These are phyloP conservation scores for Botryotinia globosa DNA, from an alignment of 2,329 filamentous ascomycete genomes.

Conservation along the genomic window DNA sequence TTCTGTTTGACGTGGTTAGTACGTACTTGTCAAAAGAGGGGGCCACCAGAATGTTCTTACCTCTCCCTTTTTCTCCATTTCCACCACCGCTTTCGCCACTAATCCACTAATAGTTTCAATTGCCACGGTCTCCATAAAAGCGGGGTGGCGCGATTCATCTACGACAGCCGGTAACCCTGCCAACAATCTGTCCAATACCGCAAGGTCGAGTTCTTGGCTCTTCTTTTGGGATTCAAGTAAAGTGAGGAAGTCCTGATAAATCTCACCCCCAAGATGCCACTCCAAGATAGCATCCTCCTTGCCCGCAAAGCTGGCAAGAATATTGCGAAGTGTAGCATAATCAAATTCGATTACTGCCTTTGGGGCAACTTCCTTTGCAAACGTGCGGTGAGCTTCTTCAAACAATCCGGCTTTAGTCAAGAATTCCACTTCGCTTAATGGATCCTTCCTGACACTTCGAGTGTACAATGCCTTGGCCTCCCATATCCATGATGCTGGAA, in stretches of 20 bases:
- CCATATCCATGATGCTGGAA: slow-evolving; percentile 80
- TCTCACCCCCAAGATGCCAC: slow-evolving; percentile 76
- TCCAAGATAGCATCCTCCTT: slow-evolving; percentile 61
- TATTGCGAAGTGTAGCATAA: slow-evolving; percentile 63
- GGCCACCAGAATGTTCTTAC: slow-evolving; percentile 43
- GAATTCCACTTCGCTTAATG: slow-evolving; percentile 70
- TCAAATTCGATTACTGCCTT: slow-evolving; percentile 78
- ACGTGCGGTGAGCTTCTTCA: slow-evolving; percentile 78
- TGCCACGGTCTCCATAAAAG: slow-evolving; percentile 64
- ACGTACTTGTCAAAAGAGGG: neutral
- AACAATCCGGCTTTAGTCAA: slow-evolving; percentile 75
- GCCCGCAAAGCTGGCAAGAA: slow-evolving; percentile 70
- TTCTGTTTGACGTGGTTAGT: slow-evolving; percentile 37
- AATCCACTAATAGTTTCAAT: slow-evolving; percentile 77
- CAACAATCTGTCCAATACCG: slow-evolving; percentile 55
- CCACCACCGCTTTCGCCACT: slow-evolving; percentile 64
- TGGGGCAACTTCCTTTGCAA: slow-evolving; percentile 78
- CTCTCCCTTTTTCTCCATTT: slow-evolving; percentile 53
- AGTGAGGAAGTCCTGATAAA: slow-evolving; percentile 66
- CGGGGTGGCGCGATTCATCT: slow-evolving; percentile 35
- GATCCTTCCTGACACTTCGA: slow-evolving; percentile 67
- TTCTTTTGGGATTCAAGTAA: slow-evolving; percentile 47
- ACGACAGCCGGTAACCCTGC: slow-evolving; percentile 54
- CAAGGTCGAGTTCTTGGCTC: slow-evolving; percentile 42
- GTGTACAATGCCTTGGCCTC: slow-evolving; percentile 82